phyloP scores from a whole-genome alignment of 306 rosid genomes.

The Sechiopsis laciniata region DNA sequence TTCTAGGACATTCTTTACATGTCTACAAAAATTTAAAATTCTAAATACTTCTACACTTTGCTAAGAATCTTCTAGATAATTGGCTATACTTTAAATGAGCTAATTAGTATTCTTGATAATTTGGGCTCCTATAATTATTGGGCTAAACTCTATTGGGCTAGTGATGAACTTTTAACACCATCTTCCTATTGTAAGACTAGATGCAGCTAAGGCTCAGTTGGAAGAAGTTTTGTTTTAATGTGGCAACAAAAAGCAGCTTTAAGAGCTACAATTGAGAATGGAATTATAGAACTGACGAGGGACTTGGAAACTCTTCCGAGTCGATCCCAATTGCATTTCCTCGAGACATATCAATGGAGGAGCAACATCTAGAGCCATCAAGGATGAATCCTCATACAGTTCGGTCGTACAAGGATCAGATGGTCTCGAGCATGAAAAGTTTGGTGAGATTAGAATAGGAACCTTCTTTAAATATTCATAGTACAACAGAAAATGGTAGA shows the following conservation, averaged over 20 bases:
- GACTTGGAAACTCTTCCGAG: slow-evolving; percentile 84
- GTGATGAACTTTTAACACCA: no score
- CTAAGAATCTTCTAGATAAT: no score
- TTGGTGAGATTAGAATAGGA: slow-evolving; percentile 61
- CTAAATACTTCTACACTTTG: no score
- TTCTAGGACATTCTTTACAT: no score
- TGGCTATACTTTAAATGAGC: no score
- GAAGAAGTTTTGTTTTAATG: slow-evolving; percentile 60
- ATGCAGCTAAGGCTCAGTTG: slow-evolving; percentile 60
- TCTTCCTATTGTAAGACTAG: slow-evolving; percentile 68
- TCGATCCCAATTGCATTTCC: slow-evolving; percentile 52
- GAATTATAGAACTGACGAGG: slow-evolving; percentile 87
- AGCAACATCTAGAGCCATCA: slow-evolving; percentile 45
- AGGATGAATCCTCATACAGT: slow-evolving; percentile 41
- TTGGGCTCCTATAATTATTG: no score
- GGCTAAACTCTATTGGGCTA: no score
- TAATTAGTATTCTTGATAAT: no score
- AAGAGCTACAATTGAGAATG: slow-evolving; percentile 69
- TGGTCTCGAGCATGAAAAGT: slow-evolving; percentile 77
- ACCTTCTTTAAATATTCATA: slow-evolving; percentile 45
- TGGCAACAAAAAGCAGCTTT: slow-evolving; percentile 79
- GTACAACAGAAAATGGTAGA: slow-evolving; percentile 43
- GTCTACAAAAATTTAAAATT: no score
- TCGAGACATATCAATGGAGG: slow-evolving; percentile 71
- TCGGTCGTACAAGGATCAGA: slow-evolving; percentile 69